phyloP scores from a whole-genome alignment of 192 early-diverging fungal genomes.

The Chytriomyces hyalinus region DNA sequence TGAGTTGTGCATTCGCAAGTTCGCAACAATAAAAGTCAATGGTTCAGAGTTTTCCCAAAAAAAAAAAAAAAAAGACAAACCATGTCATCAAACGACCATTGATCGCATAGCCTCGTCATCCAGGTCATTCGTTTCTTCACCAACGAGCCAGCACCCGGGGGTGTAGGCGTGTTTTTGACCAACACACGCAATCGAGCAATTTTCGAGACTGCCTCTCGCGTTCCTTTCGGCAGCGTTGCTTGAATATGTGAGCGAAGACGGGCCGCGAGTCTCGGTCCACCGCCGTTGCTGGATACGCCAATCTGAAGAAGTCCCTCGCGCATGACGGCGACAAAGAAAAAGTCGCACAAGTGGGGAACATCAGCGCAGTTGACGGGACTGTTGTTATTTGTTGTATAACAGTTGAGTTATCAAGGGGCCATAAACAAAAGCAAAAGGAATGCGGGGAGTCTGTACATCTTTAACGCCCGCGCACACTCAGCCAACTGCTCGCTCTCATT shows the following conservation, averaged over 20 bases:
- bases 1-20: too few relatives aligned
- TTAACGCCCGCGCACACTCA: slow-evolving; percentile 17
- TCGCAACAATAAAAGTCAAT: too few relatives aligned
- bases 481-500: not conserved
- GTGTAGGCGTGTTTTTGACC: slow-evolving; percentile 54
- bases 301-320: slow-evolving; percentile 56
- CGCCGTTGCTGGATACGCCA: slow-evolving; percentile 85
- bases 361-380: slow-evolving; percentile 94
- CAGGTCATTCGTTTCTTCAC: slow-evolving; percentile 80
- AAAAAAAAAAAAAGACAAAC: slow-evolving; percentile 11
- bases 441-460: not conserved
- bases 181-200: slow-evolving; percentile 53
- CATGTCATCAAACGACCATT: slow-evolving; percentile 80
- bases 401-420: slow-evolving; percentile 69
- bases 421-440: slow-evolving; percentile 42
- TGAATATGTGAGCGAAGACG: slow-evolving; percentile 75
- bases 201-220: slow-evolving; percentile 35
- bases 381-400: slow-evolving; percentile 58
- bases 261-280: slow-evolving; percentile 87
- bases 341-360: slow-evolving; percentile 88
- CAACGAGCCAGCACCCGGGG: slow-evolving; percentile 38
- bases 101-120: slow-evolving; percentile 82
- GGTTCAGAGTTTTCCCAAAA: too few relatives aligned
- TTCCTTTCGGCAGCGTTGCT: slow-evolving; percentile 26
- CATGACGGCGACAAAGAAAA: slow-evolving; percentile 89